Percentiles rank a stretch among this genome's conserved stretches.
phyloP scores from a whole-genome alignment of 225 moss, liverwort and hornwort species.

The Pseudisothecium myosuroides region DNA sequence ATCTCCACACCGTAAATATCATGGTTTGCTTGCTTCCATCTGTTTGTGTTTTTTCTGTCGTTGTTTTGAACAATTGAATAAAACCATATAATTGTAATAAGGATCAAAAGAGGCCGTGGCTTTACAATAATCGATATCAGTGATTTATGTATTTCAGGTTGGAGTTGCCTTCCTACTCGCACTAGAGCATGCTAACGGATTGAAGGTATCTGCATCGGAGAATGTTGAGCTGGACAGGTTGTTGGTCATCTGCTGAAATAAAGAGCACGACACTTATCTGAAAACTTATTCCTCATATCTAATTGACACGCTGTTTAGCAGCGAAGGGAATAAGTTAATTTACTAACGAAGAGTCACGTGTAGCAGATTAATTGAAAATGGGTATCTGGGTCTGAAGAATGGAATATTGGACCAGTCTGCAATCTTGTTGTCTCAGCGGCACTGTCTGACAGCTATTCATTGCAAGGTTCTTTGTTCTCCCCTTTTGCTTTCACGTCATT shows the following conservation, averaged over 20 bases:
- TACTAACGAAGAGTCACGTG: not conserved
- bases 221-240: slow-evolving; percentile 95
- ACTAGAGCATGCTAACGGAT: slow-evolving; percentile 73
- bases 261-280: not conserved
- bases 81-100: not conserved
- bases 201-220: slow-evolving; percentile 61
- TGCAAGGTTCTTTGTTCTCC: slow-evolving; percentile 49
- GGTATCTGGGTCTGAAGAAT: slow-evolving; percentile 71
- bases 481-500: not conserved
- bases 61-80: not conserved
- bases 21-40: not conserved
- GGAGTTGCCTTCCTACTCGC: slow-evolving; percentile 88
- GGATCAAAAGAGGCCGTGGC: not conserved
- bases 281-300: not conserved
- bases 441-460: slow-evolving; percentile 73
- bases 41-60: not conserved
- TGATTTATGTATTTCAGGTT: slow-evolving; percentile 37
- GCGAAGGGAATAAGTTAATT: not conserved
- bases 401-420: slow-evolving; percentile 95
- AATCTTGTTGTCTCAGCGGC: slow-evolving; percentile 67
- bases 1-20: not conserved
- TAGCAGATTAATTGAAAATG: slow-evolving; percentile 88
- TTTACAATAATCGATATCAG: not conserved
- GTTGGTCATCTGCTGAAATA: not conserved
- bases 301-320: not conserved